Evolutionary conservation across 108 stramenopile species (phyloP), one percentile per base, ranked within the genome.

Genomic region (Pseudonitzschia pungens): DNA sequence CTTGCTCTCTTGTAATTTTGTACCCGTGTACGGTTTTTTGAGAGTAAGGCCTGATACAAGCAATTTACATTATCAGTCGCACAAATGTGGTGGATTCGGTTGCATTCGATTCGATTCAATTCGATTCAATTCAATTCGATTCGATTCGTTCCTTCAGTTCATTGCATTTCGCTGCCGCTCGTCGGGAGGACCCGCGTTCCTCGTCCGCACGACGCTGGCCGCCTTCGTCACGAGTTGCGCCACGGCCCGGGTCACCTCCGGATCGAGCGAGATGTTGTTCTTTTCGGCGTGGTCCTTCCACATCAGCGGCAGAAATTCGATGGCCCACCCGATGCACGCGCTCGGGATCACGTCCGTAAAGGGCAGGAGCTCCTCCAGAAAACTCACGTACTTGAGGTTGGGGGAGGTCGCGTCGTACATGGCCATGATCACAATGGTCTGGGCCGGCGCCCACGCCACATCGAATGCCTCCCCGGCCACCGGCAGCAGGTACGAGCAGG

Each of bases 341-440:
- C 86, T 80, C 18, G 97, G 97, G 22, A 98, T 78, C 52, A 94
- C 80, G 77, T 98, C 97, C 24, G 96, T 98, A 77, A 98, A 96
- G 11, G 97, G 97, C 50, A 98, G 54, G 20, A 96, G 41, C 74
- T 98, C 96, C 72, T 96, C 96, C 12, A 89, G 51, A 65, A 94
- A 88, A 5, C 78, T 76, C 15, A 96, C 50, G 68, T 95, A 95
- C 69, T 92, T 91, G 36, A 95, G 68, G 45, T 78, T 89, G 29
- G 92, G 92, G 44, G 71, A 73, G 3, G 73, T 76, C 10, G 77
- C 78, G 57, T 92, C 90, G 70, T 95, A 97, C 92, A 97, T 87
- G 65, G 93, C 93, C 54, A 89, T 90, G 41, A 97, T 82, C 55
- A 93, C 48, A 0, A 94, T 60, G 52, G 92, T 93, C 14, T 88